Conservation (phyloP, 371 early-diverging fungal genomes). For the Mortierella sp. region DNA sequence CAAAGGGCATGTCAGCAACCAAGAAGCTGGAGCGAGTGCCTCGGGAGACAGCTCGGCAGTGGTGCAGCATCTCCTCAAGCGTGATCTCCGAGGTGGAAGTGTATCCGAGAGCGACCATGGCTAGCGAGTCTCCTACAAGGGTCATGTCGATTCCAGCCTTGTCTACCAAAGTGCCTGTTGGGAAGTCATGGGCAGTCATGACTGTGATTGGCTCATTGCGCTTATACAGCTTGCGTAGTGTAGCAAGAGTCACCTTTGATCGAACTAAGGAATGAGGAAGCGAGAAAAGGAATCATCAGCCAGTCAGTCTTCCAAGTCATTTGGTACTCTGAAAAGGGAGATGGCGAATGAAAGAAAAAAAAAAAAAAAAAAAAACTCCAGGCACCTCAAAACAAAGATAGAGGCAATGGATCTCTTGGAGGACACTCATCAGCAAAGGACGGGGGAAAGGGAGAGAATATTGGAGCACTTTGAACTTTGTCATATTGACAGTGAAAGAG, state of each 20-base stretch:
- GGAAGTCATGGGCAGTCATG: constrained; percentile 93
- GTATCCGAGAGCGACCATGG: constrained; percentile 95
- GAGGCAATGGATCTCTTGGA: too few species aligned
- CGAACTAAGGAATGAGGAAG: constrained; percentile 49
- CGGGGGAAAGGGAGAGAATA: too few species aligned
- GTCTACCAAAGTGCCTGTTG: constrained; percentile 86
- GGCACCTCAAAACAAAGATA: too few species aligned
- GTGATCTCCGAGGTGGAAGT: constrained; percentile 87
- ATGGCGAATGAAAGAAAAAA: not conserved
- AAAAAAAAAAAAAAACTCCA: not conserved
- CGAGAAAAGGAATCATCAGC: not conserved
- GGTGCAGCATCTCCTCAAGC: constrained; percentile 96
- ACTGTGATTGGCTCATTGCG: constrained; percentile 80
- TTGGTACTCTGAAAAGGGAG: not conserved
- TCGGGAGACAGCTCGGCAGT: constrained; percentile 88
- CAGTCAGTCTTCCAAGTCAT: too few species aligned
- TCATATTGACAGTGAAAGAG: too few species aligned
- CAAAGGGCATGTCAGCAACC: constrained; percentile 93
- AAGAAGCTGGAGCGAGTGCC: constrained; percentile 82
- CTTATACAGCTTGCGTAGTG: constrained; percentile 78
- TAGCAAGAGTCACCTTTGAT: constrained; percentile 85
- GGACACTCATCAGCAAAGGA: too few species aligned
- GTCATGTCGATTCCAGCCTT: constrained; percentile 85
- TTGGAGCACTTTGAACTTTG: too few species aligned
- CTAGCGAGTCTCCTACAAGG: constrained; percentile 95